These are phyloP conservation scores for Trichophyton equinum DNA, from an alignment of 2,329 filamentous ascomycete genomes.

Conservation along the genomic window DNA sequence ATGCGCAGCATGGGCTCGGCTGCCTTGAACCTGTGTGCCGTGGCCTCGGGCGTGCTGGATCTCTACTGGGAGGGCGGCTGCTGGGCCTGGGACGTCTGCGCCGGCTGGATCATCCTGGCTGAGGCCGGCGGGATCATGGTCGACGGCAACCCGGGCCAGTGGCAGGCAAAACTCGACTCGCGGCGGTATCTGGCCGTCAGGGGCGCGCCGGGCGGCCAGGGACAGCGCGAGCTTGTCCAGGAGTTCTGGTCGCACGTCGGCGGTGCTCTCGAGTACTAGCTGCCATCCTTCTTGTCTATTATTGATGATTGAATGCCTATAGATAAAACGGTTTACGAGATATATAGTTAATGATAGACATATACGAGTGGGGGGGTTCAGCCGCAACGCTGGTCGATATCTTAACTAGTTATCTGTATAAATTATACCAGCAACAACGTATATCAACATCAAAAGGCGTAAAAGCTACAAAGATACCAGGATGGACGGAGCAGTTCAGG, in stretches of 20 bases:
- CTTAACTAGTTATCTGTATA: no score
- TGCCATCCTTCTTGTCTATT: no score
- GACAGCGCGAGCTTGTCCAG: conserved; percentile 30
- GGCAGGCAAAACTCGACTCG: conserved; percentile 44
- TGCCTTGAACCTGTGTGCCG: conserved; percentile 49
- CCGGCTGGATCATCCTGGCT: conserved; percentile 48
- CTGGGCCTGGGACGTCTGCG: conserved; percentile 56
- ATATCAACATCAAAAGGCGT: no score
- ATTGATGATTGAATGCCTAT: no score
- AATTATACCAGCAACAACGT: neutral
- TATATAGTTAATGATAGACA: neutral
- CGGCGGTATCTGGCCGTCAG: conserved; percentile 40
- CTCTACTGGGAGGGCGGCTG: conserved; percentile 55
- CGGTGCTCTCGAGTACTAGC: conserved; percentile 26
- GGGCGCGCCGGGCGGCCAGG: conserved; percentile 20
- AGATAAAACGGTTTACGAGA: no score
- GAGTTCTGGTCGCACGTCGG: conserved; percentile 33
- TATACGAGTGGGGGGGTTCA: neutral
- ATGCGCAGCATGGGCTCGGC: conserved; percentile 45
- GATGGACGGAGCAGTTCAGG: neutral
- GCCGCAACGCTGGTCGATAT: no score
- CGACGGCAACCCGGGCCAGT: conserved; percentile 46
- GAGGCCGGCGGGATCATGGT: conserved; percentile 50
- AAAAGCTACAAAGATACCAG: neutral
- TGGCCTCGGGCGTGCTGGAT: conserved; percentile 46